A percentile compares a stretch with the other conserved stretches of the same genome.
Evolutionary conservation across 768 basidiomycete species (phyloP).

Genomic region (Pholiota microspora): DNA sequence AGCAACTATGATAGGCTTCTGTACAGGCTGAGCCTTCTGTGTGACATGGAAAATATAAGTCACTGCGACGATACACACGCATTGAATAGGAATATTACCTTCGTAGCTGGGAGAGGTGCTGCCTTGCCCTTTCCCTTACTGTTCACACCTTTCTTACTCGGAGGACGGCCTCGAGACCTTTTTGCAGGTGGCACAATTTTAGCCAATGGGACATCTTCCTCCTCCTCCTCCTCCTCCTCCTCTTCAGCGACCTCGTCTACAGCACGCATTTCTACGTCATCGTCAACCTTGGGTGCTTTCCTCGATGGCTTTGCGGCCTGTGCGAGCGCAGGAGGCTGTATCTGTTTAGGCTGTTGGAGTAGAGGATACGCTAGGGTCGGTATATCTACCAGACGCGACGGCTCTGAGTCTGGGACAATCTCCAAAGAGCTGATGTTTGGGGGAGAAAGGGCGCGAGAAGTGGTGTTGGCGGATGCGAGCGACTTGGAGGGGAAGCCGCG

Average conservation of each 20-base stretch:
- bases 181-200: conserved; percentile 7
- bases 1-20: conserved; percentile 4
- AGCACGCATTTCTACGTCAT: conserved; percentile 14
- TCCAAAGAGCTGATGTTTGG: conserved; percentile 35
- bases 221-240: conserved; percentile 22
- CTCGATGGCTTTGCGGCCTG: not conserved
- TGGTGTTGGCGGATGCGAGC: not conserved
- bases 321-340: not conserved
- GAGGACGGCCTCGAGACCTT: conserved; percentile 7
- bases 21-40: not conserved
- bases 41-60: not conserved
- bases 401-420: conserved; percentile 64
- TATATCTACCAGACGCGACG: not conserved
- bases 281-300: conserved; percentile 1
- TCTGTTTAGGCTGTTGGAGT: not conserved
- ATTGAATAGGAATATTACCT: not conserved
- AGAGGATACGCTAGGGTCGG: not conserved
- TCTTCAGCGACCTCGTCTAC: not conserved
- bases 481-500: conserved; percentile 1
- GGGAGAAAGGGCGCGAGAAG: conserved; percentile 3
- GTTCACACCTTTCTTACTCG: conserved; percentile 6
- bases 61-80: not conserved
- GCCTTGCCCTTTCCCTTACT: conserved; percentile 23
- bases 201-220: conserved; percentile 45
- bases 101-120: not conserved